Conservation (phyloP, 495 filamentous ascomycete species). For the Trichoderma virens region DNA sequence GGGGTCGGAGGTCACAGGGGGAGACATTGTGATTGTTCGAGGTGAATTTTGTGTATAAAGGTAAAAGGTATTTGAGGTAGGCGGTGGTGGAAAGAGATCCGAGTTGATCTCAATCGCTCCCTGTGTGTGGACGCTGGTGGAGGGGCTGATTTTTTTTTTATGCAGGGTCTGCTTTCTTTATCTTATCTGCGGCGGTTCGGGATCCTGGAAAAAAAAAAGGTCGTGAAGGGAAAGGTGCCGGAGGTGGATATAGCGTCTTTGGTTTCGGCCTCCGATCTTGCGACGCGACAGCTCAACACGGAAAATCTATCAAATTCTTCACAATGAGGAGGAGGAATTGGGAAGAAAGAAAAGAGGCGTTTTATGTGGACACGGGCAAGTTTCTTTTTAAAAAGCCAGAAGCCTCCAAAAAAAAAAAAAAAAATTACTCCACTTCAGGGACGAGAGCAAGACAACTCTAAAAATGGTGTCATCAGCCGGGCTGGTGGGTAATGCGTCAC, state of each 20-base stretch:
- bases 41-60: not conserved
- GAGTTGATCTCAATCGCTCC: not conserved
- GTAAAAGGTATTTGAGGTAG: not conserved
- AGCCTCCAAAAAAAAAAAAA: not conserved
- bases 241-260: not conserved
- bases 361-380: not conserved
- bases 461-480: slow-evolving; percentile 8
- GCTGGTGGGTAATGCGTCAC: slow-evolving; percentile 6
- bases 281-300: too few relatives aligned
- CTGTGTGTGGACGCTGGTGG: not conserved
- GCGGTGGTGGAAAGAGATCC: not conserved
- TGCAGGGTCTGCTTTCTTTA: slow-evolving; percentile 6
- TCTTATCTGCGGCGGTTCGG: not conserved
- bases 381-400: not conserved
- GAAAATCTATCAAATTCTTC: too few relatives aligned
- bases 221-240: not conserved
- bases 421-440: slow-evolving; percentile 2
- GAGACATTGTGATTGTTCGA: slow-evolving; percentile 8
- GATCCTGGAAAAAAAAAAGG: too few relatives aligned
- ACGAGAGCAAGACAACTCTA: slow-evolving; percentile 2
- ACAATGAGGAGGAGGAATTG: not conserved
- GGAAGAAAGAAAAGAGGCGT: not conserved
- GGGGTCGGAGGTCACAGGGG: slow-evolving; percentile 10
- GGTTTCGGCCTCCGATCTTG: too few relatives aligned
- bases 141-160: slow-evolving; percentile 1